Evolutionary conservation across 768 basidiomycete species (phyloP).

Genomic region (Boletus huronensis): DNA sequence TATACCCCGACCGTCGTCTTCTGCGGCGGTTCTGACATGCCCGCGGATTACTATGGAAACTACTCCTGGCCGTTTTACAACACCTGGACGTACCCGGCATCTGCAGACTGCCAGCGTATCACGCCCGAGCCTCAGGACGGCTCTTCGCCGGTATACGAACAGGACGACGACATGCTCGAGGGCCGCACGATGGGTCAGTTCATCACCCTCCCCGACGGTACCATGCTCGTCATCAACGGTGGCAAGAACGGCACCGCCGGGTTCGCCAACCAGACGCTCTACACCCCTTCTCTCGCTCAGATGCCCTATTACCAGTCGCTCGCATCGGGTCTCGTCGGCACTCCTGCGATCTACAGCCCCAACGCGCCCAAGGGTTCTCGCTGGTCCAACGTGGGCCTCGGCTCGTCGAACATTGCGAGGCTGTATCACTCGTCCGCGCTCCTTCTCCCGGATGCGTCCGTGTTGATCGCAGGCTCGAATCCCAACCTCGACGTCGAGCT

Average conservation of each 20-base stretch:
- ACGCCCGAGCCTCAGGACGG: conserved; percentile 81
- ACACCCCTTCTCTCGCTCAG: conserved; percentile 36
- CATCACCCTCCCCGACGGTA: conserved; percentile 76
- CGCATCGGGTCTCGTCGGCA: conserved; percentile 74
- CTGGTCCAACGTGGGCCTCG: conserved; percentile 68
- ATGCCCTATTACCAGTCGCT: conserved; percentile 75
- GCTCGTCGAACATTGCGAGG: conserved; percentile 62
- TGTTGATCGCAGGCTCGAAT: conserved; percentile 90
- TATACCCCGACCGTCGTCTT: conserved; percentile 84
- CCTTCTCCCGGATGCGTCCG: conserved; percentile 83
- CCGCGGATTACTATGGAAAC: conserved; percentile 69
- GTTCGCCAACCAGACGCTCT: conserved; percentile 58
- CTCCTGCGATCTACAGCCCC: conserved; percentile 84
- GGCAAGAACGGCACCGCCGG: conserved; percentile 86
- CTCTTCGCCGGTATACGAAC: conserved; percentile 52
- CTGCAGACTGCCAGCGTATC: conserved; percentile 73
- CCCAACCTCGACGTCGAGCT: conserved; percentile 82
- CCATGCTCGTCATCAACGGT: conserved; percentile 79
- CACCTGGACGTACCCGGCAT: conserved; percentile 70
- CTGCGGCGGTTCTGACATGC: conserved; percentile 86
- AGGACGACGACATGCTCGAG: conserved; percentile 74
- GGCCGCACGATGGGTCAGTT: conserved; percentile 92
- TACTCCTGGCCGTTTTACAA: conserved; percentile 71
- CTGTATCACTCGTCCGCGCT: conserved; percentile 91
- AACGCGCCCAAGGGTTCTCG: conserved; percentile 64